Evolutionary conservation across 495 filamentous ascomycete genomes (phyloP).

Genomic region (Rusavskia elegans): DNA sequence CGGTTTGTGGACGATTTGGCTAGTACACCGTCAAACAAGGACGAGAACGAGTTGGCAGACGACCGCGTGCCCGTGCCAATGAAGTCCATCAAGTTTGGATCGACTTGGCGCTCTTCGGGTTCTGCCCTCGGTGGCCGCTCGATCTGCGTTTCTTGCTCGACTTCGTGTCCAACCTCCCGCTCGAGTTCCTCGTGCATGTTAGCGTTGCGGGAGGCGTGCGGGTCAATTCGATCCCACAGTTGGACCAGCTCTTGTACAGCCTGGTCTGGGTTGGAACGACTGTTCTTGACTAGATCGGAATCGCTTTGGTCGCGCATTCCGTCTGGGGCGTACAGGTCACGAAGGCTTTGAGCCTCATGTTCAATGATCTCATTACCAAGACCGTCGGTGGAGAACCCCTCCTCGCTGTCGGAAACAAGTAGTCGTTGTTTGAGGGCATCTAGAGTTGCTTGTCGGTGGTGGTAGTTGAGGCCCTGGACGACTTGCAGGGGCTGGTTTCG

Average conservation of each 20-base stretch:
- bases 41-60: slow-evolving; percentile 28
- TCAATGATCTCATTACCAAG: neutral
- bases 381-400: neutral
- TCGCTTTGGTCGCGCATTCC: neutral
- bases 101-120: slow-evolving; percentile 26
- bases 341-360: neutral
- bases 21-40: slow-evolving; percentile 4
- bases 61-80: slow-evolving; percentile 16
- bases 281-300: neutral
- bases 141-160: slow-evolving; percentile 40
- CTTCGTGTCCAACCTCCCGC: slow-evolving; percentile 47
- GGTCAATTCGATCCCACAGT: neutral
- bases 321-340: neutral
- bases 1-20: slow-evolving; percentile 20
- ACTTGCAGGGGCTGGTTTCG: neutral
- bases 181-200: slow-evolving; percentile 54
- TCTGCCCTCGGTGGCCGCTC: slow-evolving; percentile 25
- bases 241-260: neutral
- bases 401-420: neutral
- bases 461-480: neutral
- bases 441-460: neutral
- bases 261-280: neutral
- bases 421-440: neutral
- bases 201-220: slow-evolving; percentile 8
- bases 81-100: slow-evolving; percentile 29